Percentiles rank a stretch among this genome's conserved stretches.
phyloP scores from a whole-genome alignment of 192 early-diverging fungal species.

The Coemansia guatemalensis region DNA sequence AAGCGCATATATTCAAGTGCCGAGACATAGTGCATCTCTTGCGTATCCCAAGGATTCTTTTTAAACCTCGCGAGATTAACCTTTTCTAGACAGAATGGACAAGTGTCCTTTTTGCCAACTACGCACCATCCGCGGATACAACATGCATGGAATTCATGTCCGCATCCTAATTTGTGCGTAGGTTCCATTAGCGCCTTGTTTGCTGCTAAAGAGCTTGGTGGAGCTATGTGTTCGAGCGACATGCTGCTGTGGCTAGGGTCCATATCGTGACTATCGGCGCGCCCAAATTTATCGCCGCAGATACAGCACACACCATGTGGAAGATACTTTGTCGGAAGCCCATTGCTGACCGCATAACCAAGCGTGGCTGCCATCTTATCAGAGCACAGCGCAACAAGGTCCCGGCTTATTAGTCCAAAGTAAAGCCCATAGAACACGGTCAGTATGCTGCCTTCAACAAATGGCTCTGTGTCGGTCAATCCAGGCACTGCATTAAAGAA shows the following conservation, averaged over 20 bases:
- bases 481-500: slow-evolving; percentile 45
- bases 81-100: slow-evolving; percentile 55
- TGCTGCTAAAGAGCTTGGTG: not conserved
- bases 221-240: slow-evolving; percentile 1
- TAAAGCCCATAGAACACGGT: slow-evolving; percentile 51
- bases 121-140: slow-evolving; percentile 58
- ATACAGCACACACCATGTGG: slow-evolving; percentile 41
- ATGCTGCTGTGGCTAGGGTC: not conserved
- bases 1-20: slow-evolving; percentile 55
- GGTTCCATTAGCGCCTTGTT: slow-evolving; percentile 22
- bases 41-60: slow-evolving; percentile 53
- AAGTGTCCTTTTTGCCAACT: slow-evolving; percentile 52
- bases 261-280: not conserved
- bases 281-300: slow-evolving; percentile 35
- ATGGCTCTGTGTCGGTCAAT: slow-evolving; percentile 37
- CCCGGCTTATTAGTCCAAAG: slow-evolving; percentile 51
- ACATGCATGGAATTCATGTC: slow-evolving; percentile 53
- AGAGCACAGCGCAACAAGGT: slow-evolving; percentile 48
- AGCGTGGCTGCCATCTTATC: slow-evolving; percentile 51
- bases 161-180: slow-evolving; percentile 36
- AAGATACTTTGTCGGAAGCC: slow-evolving; percentile 37
- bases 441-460: slow-evolving; percentile 26
- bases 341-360: slow-evolving; percentile 30
- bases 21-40: slow-evolving; percentile 51
- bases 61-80: slow-evolving; percentile 48